These are phyloP conservation scores for Erysimum pusillum DNA, from an alignment of 441 rosid genomes.

Conservation along the genomic window DNA sequence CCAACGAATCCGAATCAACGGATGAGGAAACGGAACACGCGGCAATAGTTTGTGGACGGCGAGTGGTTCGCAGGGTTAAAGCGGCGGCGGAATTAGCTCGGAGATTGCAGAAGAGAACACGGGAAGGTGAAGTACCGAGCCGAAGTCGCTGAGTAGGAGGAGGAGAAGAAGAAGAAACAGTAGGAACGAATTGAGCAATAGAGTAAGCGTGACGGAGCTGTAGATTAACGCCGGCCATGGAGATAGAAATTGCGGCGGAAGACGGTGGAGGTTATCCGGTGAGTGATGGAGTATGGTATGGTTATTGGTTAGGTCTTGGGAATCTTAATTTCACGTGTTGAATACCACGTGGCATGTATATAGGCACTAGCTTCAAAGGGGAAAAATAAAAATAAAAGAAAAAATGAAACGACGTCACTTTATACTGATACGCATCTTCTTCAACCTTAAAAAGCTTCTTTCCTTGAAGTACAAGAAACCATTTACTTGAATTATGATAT, in stretches of 20 bases:
- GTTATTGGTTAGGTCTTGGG: conserved; percentile 22
- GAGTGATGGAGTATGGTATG: conserved; percentile 31
- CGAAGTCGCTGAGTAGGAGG: conserved; percentile 36
- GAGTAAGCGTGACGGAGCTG: conserved; percentile 45
- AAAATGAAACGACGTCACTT: conserved; percentile 16
- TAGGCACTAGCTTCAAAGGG: background rate
- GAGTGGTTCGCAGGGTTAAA: conserved; percentile 36
- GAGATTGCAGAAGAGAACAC: conserved; percentile 36
- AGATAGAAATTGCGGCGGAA: conserved; percentile 38
- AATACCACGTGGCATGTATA: conserved; percentile 33
- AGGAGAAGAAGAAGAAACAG: conserved; percentile 34
- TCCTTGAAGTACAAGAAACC: conserved; percentile 38
- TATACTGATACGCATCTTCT: background rate
- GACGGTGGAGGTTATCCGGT: conserved; percentile 45
- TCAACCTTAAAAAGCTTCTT: conserved; percentile 21
- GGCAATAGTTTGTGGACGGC: conserved; percentile 37
- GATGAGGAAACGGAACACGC: conserved; percentile 47
- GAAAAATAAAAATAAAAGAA: background rate
- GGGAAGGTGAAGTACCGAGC: conserved; percentile 39
- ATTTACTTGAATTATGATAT: background rate
- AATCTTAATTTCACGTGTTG: conserved; percentile 36
- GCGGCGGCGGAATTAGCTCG: conserved; percentile 40
- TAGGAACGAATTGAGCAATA: conserved; percentile 37
- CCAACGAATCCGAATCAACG: conserved; percentile 41
- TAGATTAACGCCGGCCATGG: conserved; percentile 46